Conservation (phyloP, 2,329 filamentous ascomycete genomes). For the Colletotrichum godetiae region DNA sequence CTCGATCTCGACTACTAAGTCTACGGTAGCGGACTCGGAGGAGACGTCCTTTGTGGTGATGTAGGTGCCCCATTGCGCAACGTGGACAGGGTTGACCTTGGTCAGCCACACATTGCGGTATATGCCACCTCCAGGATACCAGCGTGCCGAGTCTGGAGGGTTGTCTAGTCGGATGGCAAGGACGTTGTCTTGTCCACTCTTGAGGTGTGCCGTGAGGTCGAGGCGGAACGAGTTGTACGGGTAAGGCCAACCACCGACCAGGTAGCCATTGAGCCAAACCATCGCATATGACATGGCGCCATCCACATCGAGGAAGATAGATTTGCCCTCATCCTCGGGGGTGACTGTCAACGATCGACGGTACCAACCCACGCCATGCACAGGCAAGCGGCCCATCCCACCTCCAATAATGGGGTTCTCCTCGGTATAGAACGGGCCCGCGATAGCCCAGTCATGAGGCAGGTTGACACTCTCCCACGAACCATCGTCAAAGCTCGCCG, state of each 20-base stretch:
- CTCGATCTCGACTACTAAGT: slow-evolving; percentile 57
- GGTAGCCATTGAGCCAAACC: slow-evolving; percentile 62
- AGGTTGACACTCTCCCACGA: slow-evolving; percentile 54
- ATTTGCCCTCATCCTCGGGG: slow-evolving; percentile 47
- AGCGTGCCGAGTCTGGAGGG: slow-evolving; percentile 58
- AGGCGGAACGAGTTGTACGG: slow-evolving; percentile 63
- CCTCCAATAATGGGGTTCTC: slow-evolving; percentile 48
- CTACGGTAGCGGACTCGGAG: slow-evolving; percentile 53
- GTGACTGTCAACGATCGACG: slow-evolving; percentile 51
- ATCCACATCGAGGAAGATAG: slow-evolving; percentile 59
- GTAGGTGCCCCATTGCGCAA: slow-evolving; percentile 62
- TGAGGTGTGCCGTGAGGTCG: slow-evolving; percentile 57
- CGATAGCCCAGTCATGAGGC: slow-evolving; percentile 63
- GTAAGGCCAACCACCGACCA: slow-evolving; percentile 64
- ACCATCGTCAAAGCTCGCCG: slow-evolving; percentile 50
- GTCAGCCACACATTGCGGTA: slow-evolving; percentile 67
- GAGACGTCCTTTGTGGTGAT: slow-evolving; percentile 60
- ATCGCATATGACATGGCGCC: slow-evolving; percentile 63
- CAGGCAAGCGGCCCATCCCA: slow-evolving; percentile 56
- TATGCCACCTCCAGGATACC: slow-evolving; percentile 65
- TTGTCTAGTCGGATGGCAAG: slow-evolving; percentile 65
- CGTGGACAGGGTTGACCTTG: slow-evolving; percentile 57
- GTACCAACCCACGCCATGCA: slow-evolving; percentile 66
- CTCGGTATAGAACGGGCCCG: slow-evolving; percentile 54
- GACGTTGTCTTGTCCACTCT: slow-evolving; percentile 49